A percentile compares a stretch with the other conserved stretches of the same genome.
phyloP scores from a whole-genome alignment of 164 flowering plant species.

The Brasenia schreberi region DNA sequence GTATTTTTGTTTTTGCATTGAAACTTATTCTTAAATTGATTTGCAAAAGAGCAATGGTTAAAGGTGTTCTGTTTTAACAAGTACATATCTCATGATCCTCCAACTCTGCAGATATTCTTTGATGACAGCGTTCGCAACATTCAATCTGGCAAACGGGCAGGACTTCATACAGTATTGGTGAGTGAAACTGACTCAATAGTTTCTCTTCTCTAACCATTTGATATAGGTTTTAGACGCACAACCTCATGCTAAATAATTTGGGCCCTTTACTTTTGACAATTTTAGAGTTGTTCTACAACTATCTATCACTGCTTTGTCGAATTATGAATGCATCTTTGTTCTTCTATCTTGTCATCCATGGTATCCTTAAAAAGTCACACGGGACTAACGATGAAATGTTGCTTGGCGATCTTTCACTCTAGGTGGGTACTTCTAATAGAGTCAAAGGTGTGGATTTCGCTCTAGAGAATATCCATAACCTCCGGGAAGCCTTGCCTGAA shows the following conservation, averaged over 20 bases:
- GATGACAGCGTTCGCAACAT: constrained; percentile 86
- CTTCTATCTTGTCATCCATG: background rate
- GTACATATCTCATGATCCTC: background rate
- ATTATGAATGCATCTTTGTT: no score
- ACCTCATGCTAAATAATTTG: no score
- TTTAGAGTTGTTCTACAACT: no score
- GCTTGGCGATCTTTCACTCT: background rate
- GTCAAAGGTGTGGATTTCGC: constrained; percentile 69
- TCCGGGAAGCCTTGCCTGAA: constrained; percentile 82
- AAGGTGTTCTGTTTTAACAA: background rate
- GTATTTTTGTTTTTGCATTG: background rate
- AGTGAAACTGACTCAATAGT: constrained; percentile 4
- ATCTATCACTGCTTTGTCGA: no score
- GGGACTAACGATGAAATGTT: background rate
- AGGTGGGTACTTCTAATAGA: constrained; percentile 78
- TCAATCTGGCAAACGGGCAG: constrained; percentile 51
- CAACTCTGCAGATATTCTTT: constrained; percentile 63
- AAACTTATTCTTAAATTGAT: background rate
- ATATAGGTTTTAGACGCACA: no score
- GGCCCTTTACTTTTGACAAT: no score
- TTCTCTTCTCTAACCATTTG: no score
- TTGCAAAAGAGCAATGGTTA: background rate
- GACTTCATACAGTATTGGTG: constrained; percentile 86
- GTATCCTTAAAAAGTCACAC: background rate
- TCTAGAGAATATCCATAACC: constrained; percentile 85